Evolutionary conservation across 2,329 filamentous ascomycete species (phyloP), one percentile per base, ranked within the genome.

Genomic region (Verticillium isaacii): DNA sequence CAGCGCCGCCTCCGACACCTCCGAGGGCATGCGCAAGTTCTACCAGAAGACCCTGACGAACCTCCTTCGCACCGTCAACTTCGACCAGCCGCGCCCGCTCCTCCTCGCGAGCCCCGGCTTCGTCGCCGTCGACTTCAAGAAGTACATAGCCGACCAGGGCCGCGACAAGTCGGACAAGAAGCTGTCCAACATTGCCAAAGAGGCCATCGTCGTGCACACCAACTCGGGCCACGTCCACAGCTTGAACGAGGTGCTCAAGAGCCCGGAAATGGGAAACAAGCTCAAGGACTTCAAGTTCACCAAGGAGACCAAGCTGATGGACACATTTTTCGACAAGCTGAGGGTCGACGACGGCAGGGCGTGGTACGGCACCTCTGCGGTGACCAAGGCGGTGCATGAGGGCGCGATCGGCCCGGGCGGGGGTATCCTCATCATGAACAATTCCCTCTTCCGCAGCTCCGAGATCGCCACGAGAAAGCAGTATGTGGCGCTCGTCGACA

Each of bases 51-150:
- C 87, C 0, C 81, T 96, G 39, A 83, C 89, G 39, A 92, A 91
- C 0, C 82, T 98, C 14, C 78, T 91, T 2, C 85, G 92, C 32
- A 89, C 91, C 62, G 84, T 97, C 70, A 92, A 97, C 72, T 89
- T 96, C 65, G 77, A 79, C 17, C 79, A 82, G 59, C 84, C 87
- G 19, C 83, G 89, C 17, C 92, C 93, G 0, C 78, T 98, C 14
- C 80, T 99, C 23, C 81, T 99, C 2, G 95, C 94, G 1, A 93
- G 90, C 64, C 94, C 95, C 0, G 95, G 94, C 0, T 99, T 96
- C 73, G 87, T 91, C 7, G 94, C 94, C 0, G 79, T 84, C 2
- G 88, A 89, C 23, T 97, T 99, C 72, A 88, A 91, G 60, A 86
- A 88, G 50, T 93, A 91, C 76, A 84, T 88, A 41, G 79, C 83